Percentiles rank a stretch among this genome's conserved stretches.
phyloP scores from a whole-genome alignment of 352 stramenopile species.

The Aphanomyces invadans region DNA sequence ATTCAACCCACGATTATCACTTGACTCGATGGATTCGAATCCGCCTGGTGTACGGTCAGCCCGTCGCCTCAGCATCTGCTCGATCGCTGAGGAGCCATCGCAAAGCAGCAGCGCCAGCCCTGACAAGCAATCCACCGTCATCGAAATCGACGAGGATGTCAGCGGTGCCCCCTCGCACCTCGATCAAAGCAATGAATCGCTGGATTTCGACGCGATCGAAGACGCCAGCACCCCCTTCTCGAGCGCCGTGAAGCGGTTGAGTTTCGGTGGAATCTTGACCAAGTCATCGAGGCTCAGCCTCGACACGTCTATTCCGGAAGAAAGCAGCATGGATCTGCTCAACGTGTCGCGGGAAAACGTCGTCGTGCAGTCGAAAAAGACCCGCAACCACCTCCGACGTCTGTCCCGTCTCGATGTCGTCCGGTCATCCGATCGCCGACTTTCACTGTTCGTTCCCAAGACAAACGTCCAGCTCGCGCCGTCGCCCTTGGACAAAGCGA shows the following conservation, averaged over 20 bases:
- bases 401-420: conserved; percentile 1
- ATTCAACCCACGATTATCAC: not conserved
- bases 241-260: not conserved
- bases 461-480: not conserved
- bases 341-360: conserved; percentile 10
- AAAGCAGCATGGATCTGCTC: conserved; percentile 6
- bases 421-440: not conserved
- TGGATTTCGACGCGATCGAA: conserved; percentile 7
- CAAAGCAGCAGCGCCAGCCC: not conserved
- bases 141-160: not conserved
- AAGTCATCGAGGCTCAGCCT: not conserved
- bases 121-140: not conserved
- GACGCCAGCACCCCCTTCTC: not conserved
- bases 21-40: conserved; percentile 1
- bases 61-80: not conserved
- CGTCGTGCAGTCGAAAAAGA: conserved; percentile 12
- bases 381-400: conserved; percentile 16
- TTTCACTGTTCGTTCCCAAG: conserved; percentile 8
- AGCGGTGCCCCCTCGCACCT: not conserved
- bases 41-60: not conserved
- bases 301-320: not conserved
- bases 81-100: not conserved
- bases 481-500: not conserved
- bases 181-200: not conserved
- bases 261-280: conserved; percentile 8